These are phyloP conservation scores for Fusarium sp. DNA, from an alignment of 2,329 filamentous ascomycete species.

Conservation along the genomic window DNA sequence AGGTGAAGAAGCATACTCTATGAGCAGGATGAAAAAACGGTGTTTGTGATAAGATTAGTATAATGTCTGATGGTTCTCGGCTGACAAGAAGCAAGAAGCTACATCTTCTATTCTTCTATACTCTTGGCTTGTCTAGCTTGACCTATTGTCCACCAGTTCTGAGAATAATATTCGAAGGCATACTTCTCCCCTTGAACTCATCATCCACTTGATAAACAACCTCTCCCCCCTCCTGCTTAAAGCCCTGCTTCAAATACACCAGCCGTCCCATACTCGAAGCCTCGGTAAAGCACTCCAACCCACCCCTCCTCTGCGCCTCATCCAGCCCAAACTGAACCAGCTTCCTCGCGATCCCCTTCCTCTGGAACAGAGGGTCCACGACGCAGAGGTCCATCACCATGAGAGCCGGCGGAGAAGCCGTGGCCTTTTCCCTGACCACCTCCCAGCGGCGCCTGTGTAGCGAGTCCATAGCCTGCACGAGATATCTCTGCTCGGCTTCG, in stretches of 20 bases:
- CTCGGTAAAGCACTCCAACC: conserved; percentile 56
- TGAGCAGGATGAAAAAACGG: conserved; percentile 16
- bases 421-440: conserved; percentile 53
- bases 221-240: conserved; percentile 53
- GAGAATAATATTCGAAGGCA: conserved; percentile 59
- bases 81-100: neutral
- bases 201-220: conserved; percentile 55
- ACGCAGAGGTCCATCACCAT: conserved; percentile 61
- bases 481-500: conserved; percentile 56
- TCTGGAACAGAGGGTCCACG: conserved; percentile 63
- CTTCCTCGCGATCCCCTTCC: conserved; percentile 55
- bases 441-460: conserved; percentile 56
- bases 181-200: conserved; percentile 49
- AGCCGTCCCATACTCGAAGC: conserved; percentile 59
- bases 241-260: conserved; percentile 58
- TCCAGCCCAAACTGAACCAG: conserved; percentile 60
- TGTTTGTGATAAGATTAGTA: neutral
- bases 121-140: neutral
- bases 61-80: neutral
- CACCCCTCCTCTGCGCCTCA: conserved; percentile 52
- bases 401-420: conserved; percentile 53
- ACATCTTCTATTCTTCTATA: neutral
- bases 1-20: conserved; percentile 42
- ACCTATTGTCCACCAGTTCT: conserved; percentile 46
- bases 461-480: conserved; percentile 54